Conservation (phyloP, 2,329 filamentous ascomycete species). For the Exophiala mesophila region DNA sequence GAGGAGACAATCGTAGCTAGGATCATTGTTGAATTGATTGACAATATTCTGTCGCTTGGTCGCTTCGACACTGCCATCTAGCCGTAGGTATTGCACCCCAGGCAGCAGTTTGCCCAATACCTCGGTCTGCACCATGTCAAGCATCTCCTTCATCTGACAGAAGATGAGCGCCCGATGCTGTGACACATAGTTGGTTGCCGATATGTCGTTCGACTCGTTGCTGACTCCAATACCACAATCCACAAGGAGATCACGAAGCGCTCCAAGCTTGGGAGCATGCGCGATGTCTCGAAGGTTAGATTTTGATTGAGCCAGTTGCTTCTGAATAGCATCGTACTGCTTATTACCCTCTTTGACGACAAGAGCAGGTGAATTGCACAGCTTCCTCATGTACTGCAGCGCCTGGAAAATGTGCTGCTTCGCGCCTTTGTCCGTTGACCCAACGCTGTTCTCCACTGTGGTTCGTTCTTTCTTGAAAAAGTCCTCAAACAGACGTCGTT, state of each 20-base stretch:
- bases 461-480: constrained; percentile 92
- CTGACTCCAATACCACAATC: constrained; percentile 92
- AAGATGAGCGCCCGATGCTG: constrained; percentile 95
- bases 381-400: constrained; percentile 97
- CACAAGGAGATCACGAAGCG: constrained; percentile 87
- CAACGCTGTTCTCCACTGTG: constrained; percentile 76
- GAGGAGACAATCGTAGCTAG: constrained; percentile 88
- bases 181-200: constrained; percentile 71
- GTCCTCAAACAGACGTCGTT: constrained; percentile 92
- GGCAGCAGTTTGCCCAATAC: constrained; percentile 89
- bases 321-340: constrained; percentile 82
- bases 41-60: constrained; percentile 95
- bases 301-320: constrained; percentile 69
- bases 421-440: constrained; percentile 79
- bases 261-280: constrained; percentile 89
- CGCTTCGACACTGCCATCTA: constrained; percentile 89
- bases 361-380: constrained; percentile 94
- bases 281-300: constrained; percentile 76
- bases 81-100: constrained; percentile 84
- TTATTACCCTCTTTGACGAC: constrained; percentile 93
- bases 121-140: constrained; percentile 95
- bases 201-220: constrained; percentile 34
- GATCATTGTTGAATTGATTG: constrained; percentile 97
- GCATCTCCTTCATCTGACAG: constrained; percentile 99
- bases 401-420: constrained; percentile 99